Percentiles rank a stretch among this genome's conserved stretches.
Evolutionary conservation across 2,329 filamentous ascomycete species (phyloP).

Genomic region (Sporothrix mexicana): DNA sequence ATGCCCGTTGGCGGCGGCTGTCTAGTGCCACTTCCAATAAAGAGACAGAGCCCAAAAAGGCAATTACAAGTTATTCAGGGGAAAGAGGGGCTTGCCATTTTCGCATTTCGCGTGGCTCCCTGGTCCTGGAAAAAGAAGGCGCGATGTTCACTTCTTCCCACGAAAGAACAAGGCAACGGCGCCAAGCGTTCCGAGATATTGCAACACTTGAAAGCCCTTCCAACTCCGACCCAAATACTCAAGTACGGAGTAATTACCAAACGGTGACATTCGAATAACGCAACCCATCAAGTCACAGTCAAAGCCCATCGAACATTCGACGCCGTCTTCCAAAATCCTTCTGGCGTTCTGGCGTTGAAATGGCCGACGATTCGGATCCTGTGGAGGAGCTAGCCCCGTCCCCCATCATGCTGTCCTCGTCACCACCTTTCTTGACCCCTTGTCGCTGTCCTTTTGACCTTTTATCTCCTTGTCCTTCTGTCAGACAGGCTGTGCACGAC

Average conservation of each 20-base stretch:
- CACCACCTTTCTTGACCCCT: too few species aligned
- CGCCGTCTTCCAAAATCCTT: constrained; percentile 16
- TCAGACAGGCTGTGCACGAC: not conserved
- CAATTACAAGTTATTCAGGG: constrained; percentile 14
- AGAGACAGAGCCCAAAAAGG: not conserved
- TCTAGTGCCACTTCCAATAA: not conserved
- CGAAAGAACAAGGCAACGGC: not conserved
- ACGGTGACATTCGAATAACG: constrained; percentile 8
- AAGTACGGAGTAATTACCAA: too few species aligned
- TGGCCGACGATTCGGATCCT: too few species aligned
- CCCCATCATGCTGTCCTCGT: too few species aligned
- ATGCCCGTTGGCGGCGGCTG: not conserved
- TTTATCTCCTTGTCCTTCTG: not conserved
- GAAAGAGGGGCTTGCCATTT: constrained; percentile 2
- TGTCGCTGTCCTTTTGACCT: too few species aligned
- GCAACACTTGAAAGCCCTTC: not conserved
- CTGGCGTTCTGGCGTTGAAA: not conserved
- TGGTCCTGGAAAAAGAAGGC: constrained; percentile 6
- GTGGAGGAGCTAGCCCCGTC: too few species aligned
- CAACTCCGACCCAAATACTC: too few species aligned
- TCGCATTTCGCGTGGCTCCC: constrained; percentile 25
- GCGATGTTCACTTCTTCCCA: not conserved
- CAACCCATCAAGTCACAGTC: constrained; percentile 5
- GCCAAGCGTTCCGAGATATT: constrained; percentile 7
- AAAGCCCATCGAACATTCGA: not conserved